Evolutionary conservation across 2,329 filamentous ascomycete genomes (phyloP).

Genomic region (Fusarium guadeloupense): DNA sequence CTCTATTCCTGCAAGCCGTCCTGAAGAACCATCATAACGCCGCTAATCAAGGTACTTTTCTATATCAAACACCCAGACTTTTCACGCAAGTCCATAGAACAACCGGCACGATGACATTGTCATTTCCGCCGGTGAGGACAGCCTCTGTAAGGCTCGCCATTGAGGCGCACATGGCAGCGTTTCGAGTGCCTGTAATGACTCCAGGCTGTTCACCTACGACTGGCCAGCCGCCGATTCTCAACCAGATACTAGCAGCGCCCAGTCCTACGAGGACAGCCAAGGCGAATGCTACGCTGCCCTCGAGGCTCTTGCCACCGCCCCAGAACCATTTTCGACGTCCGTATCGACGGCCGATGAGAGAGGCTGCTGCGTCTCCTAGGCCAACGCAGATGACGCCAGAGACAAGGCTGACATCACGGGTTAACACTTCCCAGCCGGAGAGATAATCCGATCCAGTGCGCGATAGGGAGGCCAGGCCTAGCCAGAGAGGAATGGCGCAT

Average conservation of each 20-base stretch:
- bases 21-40: constrained; percentile 20
- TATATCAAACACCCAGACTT: constrained; percentile 68
- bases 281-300: constrained; percentile 86
- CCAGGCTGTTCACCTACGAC: constrained; percentile 55
- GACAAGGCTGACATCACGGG: constrained; percentile 86
- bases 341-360: constrained; percentile 85
- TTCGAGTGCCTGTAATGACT: constrained; percentile 59
- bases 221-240: constrained; percentile 79
- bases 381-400: constrained; percentile 94
- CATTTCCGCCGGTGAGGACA: constrained; percentile 94
- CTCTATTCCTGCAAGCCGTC: constrained; percentile 11
- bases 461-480: constrained; percentile 76
- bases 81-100: constrained; percentile 92
- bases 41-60: constrained; percentile 9
- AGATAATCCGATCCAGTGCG: constrained; percentile 66
- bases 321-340: constrained; percentile 93
- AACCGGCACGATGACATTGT: constrained; percentile 96
- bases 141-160: constrained; percentile 93
- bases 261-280: constrained; percentile 81
- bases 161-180: constrained; percentile 76
- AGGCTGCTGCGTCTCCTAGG: constrained; percentile 92
- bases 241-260: constrained; percentile 74
- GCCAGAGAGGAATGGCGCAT: constrained; percentile 93
- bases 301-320: constrained; percentile 95
- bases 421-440: constrained; percentile 77